Conservation (phyloP, 108 stramenopile genomes). For the Chaetoceros tenuissimus region DNA sequence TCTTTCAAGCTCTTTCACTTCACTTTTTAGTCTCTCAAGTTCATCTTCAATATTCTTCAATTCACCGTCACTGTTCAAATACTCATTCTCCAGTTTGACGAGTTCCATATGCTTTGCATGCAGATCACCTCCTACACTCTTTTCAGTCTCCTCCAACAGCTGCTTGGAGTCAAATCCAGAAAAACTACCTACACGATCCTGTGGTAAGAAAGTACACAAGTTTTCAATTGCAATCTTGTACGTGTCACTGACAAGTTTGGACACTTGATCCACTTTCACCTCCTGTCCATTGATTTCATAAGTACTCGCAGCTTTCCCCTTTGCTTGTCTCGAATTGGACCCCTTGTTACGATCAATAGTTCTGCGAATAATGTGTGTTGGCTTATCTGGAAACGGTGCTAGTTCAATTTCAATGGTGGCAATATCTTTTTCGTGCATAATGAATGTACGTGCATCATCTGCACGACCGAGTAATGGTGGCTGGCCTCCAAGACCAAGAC, state of each 20-base stretch:
- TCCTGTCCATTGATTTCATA: conserved; percentile 45
- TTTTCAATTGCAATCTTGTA: conserved; percentile 88
- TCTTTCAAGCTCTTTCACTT: conserved; percentile 48
- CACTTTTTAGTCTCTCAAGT: conserved; percentile 36
- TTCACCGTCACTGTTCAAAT: conserved; percentile 25
- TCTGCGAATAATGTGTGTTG: conserved; percentile 22
- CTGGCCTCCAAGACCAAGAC: conserved; percentile 84
- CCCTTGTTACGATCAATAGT: conserved; percentile 38
- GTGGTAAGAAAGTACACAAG: conserved; percentile 93
- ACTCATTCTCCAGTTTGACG: conserved; percentile 56
- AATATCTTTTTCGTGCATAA: conserved; percentile 73
- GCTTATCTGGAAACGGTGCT: conserved; percentile 18
- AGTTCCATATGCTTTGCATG: conserved; percentile 65
- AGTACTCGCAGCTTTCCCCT: conserved; percentile 21
- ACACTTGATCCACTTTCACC: conserved; percentile 38
- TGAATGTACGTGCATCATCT: conserved; percentile 72
- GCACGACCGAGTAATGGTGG: conserved; percentile 85
- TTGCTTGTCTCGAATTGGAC: conserved; percentile 17
- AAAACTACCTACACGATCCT: conserved; percentile 90
- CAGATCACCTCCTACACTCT: conserved; percentile 50
- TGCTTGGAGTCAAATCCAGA: conserved; percentile 67
- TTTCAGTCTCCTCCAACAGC: conserved; percentile 81
- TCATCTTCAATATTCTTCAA: conserved; percentile 34
- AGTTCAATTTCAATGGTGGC: conserved; percentile 82
- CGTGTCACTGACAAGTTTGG: conserved; percentile 38